Base-by-base conservation (phyloP, 257 asterid genomes). In the Avicennia marina region DNA sequence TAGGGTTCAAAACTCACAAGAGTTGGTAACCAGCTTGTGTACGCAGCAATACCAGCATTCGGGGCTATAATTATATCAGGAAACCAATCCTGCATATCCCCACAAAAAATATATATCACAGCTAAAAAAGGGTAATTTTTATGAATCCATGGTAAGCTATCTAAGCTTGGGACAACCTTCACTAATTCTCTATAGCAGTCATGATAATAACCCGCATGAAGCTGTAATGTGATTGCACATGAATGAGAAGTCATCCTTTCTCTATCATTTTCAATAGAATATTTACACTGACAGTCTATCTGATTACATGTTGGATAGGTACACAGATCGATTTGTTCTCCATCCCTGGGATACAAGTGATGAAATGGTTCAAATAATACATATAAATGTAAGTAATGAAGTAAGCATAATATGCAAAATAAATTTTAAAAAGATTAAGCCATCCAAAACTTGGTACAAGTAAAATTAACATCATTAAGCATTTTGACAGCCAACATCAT, bases 21-120 rank as follows among this genome's bases (percentile, higher is more conserved):
- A 17, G 98, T 88, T 9, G 88, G 98, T 55, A 85, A 62, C 98
- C 98, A 91, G 85, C 94, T 83, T 42, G 33, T 64, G 72, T 88
- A 91, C 57, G 96, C 98, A 60, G 95, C 96, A 39, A 91, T 36
- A 59, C 98, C 98, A 49, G 96, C 98, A 78, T 91, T 85, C 41
- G 85, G 93, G 32, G 95, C 94, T 31, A 91, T 43, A 68, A 91
- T 60, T 65, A 91, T 54, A 74, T 75, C 68, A 44, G 98, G 98
- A 41, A 42, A 39, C 24, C 82, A 78, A 54, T 67, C 81, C 96
- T 90, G 70, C 50, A 69, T 25, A 69, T 29, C 36, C n/a, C n/a
- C n/a, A n/a, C n/a, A n/a, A 39, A 60, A 24, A 49, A 57, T 16
- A 47, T 2, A 67, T 36, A 21, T 34, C 26, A 26, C 4, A 48